Evolutionary conservation across 2,329 filamentous ascomycete species (phyloP), one percentile per base, ranked within the genome.

Genomic region (Emergomyces africanus): DNA sequence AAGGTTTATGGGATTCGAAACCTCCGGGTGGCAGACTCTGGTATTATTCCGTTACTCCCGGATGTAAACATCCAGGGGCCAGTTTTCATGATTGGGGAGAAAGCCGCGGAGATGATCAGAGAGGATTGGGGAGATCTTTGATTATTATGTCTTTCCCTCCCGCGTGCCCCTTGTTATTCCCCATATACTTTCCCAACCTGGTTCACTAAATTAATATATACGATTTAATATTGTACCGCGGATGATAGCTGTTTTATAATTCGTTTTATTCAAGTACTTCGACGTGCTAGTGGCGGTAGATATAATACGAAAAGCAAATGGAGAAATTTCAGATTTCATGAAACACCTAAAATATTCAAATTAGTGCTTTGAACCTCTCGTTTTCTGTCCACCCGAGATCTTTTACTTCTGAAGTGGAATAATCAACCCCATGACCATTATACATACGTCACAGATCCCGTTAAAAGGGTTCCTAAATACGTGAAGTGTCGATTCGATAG

Each of bases 401-500:
- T 50, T 15, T 50, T 6, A 25, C 30, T 10, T 9, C 18, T 30
- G 30, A 33, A 3, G 1, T 30, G 14, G 9, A 33, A 10, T 50
- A 30, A 33, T n/a, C 30, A 33, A n/a, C 25, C 48, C 23, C 15
- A 25, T 10, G 23, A 46, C 3, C 9, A 23, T 23, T 23, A 9
- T 46, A 23, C 20, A 9, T 46, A 23, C 20, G 6, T 46, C n/a
- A 48, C 44, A 15, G 44, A 14, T 28, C 25, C 10, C 4, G 9
- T 63, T 60, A 10, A 63, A 62, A 5, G 74, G 65, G 5, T 65
- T 63, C 37, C 54, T 57, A 67, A 15, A 42, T 67, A 49, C 63
- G 67, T 3, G 67, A 65, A 28, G 67, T 65, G 28, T 67, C 67
- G 42, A 72, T 67, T 5, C 72, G 66, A 57, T 72, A 67, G 3